phyloP scores from a whole-genome alignment of 148 eudicot genomes.

The Nepenthes gracilis region DNA sequence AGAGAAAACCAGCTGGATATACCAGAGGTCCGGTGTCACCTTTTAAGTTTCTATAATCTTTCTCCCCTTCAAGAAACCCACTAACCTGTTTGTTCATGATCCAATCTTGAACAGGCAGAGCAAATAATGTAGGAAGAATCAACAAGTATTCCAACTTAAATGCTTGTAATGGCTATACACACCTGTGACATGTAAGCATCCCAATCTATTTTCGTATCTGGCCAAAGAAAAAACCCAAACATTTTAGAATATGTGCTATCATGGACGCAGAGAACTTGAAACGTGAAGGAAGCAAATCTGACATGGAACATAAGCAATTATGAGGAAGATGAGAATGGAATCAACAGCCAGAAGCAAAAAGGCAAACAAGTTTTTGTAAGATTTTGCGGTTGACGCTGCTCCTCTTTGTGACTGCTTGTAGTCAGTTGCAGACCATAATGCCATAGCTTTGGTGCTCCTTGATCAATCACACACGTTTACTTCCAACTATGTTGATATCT shows the following conservation, averaged over 20 bases:
- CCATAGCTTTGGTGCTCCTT: too few relatives aligned
- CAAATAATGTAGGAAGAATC: not conserved
- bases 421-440: too few relatives aligned
- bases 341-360: conserved; percentile 46
- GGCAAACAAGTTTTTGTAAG: conserved; percentile 17
- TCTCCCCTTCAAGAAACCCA: conserved; percentile 80
- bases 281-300: conserved; percentile 11
- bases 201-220: conserved; percentile 97
- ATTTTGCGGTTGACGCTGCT: too few relatives aligned
- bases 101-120: not conserved
- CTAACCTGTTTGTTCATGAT: conserved; percentile 36
- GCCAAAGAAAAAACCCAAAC: conserved; percentile 13
- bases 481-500: too few relatives aligned
- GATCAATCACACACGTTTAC: too few relatives aligned
- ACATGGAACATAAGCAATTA: conserved; percentile 78
- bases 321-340: conserved; percentile 43
- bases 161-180: not conserved
- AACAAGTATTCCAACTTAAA: not conserved
- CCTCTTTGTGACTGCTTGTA: too few relatives aligned
- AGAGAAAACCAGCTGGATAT: conserved; percentile 97
- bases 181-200: conserved; percentile 98
- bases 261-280: not conserved
- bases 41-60: conserved; percentile 73
- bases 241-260: not conserved
- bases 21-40: conserved; percentile 98